Percentiles rank a stretch among this genome's conserved stretches.
Conservation (phyloP, 805 yeast species). For the Candida anglica region DNA sequence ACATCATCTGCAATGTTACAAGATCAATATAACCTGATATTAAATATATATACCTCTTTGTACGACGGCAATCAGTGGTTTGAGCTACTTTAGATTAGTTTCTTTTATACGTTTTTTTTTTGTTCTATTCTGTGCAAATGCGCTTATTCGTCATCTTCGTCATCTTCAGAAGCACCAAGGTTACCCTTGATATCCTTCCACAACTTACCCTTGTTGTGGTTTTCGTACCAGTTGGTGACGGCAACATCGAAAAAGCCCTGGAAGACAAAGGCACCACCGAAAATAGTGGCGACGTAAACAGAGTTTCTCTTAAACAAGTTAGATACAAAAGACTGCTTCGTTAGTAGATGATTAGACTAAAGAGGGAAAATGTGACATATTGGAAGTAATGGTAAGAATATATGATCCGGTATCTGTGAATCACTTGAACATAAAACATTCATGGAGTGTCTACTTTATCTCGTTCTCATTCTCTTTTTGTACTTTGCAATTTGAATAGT, state of each 20-base stretch:
- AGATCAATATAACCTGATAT: too few relatives aligned
- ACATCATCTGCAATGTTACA: too few relatives aligned
- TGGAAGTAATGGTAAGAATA: background rate
- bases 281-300: constrained; percentile 75
- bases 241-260: constrained; percentile 70
- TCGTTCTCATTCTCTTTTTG: too few relatives aligned
- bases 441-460: too few relatives aligned
- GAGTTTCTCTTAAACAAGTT: constrained; percentile 81
- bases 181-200: constrained; percentile 75
- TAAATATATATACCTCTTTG: too few relatives aligned
- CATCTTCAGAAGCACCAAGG: constrained; percentile 56
- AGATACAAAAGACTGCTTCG: constrained; percentile 7
- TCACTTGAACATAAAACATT: background rate
- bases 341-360: constrained; percentile 5
- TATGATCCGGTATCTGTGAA: background rate
- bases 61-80: too few relatives aligned
- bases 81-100: too few relatives aligned
- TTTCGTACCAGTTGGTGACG: constrained; percentile 67
- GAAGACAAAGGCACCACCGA: constrained; percentile 82
- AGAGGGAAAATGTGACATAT: background rate
- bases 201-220: constrained; percentile 79
- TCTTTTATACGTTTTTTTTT: too few relatives aligned
- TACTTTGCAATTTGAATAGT: too few relatives aligned
- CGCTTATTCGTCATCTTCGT: constrained; percentile 44
- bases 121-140: too few relatives aligned